Evolutionary conservation across 495 filamentous ascomycete species (phyloP).

Genomic region (Thermothielavioides terrestris): DNA sequence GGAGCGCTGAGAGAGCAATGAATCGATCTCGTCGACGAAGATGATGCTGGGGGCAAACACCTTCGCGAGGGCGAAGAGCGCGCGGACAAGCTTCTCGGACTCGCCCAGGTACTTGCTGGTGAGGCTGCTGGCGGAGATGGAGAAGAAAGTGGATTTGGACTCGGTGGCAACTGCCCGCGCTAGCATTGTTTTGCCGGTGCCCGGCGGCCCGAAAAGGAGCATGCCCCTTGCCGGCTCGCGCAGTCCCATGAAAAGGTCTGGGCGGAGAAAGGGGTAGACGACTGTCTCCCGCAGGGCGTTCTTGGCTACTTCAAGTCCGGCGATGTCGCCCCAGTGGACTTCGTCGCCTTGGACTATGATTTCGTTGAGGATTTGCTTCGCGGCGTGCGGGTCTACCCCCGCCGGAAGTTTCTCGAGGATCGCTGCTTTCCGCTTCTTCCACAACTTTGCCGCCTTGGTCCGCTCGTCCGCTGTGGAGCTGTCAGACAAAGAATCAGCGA

Average conservation of each 20-base stretch:
- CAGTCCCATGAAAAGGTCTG: conserved; percentile 90
- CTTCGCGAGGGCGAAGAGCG: conserved; percentile 85
- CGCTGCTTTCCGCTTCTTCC: conserved; percentile 38
- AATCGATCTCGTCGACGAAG: conserved; percentile 98
- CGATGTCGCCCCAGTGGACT: conserved; percentile 92
- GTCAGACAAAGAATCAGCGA: conserved; percentile 11
- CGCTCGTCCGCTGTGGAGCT: conserved; percentile 22
- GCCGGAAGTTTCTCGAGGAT: conserved; percentile 69
- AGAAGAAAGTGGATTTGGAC: conserved; percentile 93
- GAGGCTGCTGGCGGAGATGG: conserved; percentile 85
- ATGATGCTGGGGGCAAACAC: conserved; percentile 91
- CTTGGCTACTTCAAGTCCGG: conserved; percentile 85
- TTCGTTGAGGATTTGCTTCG: conserved; percentile 89
- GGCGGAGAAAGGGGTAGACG: conserved; percentile 93
- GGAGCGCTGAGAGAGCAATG: conserved; percentile 74
- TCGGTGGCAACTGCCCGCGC: conserved; percentile 93
- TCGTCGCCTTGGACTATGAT: conserved; percentile 92
- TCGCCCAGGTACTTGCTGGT: conserved; percentile 97
- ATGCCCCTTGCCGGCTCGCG: conserved; percentile 92
- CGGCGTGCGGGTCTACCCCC: conserved; percentile 72
- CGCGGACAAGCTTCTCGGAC: conserved; percentile 91
- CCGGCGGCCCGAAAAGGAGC: conserved; percentile 92
- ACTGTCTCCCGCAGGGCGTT: conserved; percentile 90
- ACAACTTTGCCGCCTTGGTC: conserved; percentile 39
- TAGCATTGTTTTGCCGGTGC: conserved; percentile 98